A percentile compares a stretch with the other conserved stretches of the same genome.
Evolutionary conservation across 306 rosid genomes (phyloP).

Genomic region (Quercus alba): DNA sequence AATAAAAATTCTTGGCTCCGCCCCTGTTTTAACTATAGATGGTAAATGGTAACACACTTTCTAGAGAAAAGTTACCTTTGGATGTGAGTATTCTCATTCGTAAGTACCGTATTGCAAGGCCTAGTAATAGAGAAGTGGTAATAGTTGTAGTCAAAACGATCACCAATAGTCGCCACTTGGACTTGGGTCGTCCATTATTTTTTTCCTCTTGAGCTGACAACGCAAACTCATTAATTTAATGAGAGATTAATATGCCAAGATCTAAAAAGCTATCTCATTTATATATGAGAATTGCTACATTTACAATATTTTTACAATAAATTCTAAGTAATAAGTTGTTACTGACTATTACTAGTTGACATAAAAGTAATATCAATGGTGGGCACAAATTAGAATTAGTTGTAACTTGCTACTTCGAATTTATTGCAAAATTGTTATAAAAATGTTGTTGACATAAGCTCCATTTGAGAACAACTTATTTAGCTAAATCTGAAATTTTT

Average conservation of each 20-base stretch:
- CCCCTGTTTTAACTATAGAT: not conserved
- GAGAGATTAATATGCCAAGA: not conserved
- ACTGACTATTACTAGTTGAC: too few relatives aligned
- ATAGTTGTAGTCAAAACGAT: not conserved
- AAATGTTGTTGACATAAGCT: too few relatives aligned
- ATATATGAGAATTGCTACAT: too few relatives aligned
- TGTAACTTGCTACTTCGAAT: too few relatives aligned
- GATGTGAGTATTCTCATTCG: slow-evolving; percentile 1
- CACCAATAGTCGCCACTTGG: not conserved
- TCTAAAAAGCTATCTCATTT: not conserved
- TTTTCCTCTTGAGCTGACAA: slow-evolving; percentile 6
- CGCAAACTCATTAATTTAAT: not conserved
- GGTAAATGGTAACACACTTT: too few relatives aligned
- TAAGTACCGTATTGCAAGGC: not conserved
- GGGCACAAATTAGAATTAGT: rapidly evolving
- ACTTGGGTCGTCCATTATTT: not conserved
- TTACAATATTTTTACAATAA: too few relatives aligned
- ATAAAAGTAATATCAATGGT: too few relatives aligned
- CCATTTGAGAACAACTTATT: too few relatives aligned
- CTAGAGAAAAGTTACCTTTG: not conserved
- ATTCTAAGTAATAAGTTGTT: too few relatives aligned
- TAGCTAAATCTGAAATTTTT: too few relatives aligned
- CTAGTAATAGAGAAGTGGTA: not conserved
- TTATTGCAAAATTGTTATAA: too few relatives aligned
- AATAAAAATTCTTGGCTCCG: too few relatives aligned